phyloP scores from a whole-genome alignment of 768 basidiomycete genomes.

The Phylloporus rhodoxanthus region DNA sequence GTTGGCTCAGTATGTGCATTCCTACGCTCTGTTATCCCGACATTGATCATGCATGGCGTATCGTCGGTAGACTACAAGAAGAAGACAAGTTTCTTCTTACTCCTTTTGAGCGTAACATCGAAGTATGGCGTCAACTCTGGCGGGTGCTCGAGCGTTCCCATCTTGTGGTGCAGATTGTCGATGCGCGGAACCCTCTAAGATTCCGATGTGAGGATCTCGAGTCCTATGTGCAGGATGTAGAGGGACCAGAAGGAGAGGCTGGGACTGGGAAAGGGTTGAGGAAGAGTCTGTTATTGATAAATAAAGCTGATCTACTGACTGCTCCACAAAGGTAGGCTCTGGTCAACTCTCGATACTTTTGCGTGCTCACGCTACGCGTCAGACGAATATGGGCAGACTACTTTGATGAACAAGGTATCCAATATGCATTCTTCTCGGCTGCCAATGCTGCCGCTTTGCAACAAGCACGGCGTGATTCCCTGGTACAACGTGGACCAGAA shows the following conservation, averaged over 20 bases:
- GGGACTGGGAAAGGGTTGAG: constrained; percentile 72
- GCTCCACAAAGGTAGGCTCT: constrained; percentile 67
- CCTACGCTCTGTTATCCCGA: not conserved
- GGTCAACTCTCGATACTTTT: not conserved
- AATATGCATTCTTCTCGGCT: constrained; percentile 92
- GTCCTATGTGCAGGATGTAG: constrained; percentile 76
- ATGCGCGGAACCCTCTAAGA: constrained; percentile 87
- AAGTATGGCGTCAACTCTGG: constrained; percentile 99
- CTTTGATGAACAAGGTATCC: constrained; percentile 68
- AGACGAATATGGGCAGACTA: constrained; percentile 90
- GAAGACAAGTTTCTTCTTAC: constrained; percentile 83
- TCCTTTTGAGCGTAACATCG: constrained; percentile 94
- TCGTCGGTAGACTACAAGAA: constrained; percentile 67
- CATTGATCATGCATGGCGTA: not conserved
- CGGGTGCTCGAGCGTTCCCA: constrained; percentile 93
- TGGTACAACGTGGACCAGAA: constrained; percentile 22
- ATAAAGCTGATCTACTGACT: constrained; percentile 92
- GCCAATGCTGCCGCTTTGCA: constrained; percentile 82
- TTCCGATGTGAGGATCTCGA: constrained; percentile 94
- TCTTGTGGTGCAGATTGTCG: constrained; percentile 91
- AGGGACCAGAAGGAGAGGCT: constrained; percentile 73
- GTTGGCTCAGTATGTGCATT: constrained; percentile 71
- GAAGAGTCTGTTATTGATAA: constrained; percentile 78
- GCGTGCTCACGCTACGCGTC: constrained; percentile 27
- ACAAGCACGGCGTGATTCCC: constrained; percentile 55